These are phyloP conservation scores for Podaxis sp. DNA, from an alignment of 768 basidiomycete genomes.

Conservation along the genomic window DNA sequence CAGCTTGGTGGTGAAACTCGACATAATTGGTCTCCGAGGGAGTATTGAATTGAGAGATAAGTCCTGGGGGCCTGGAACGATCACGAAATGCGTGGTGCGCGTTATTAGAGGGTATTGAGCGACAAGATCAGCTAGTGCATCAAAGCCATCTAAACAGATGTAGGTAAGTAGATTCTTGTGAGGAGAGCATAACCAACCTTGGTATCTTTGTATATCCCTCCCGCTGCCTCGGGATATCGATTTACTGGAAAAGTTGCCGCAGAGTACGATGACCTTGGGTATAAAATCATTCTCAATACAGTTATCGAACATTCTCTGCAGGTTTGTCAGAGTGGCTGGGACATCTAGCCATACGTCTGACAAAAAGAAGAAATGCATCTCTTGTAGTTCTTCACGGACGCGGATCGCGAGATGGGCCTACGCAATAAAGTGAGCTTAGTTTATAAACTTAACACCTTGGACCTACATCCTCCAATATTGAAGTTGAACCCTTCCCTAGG, in stretches of 20 bases:
- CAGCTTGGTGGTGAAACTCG: slow-evolving; percentile 69
- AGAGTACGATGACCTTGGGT: slow-evolving; percentile 87
- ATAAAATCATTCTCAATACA: slow-evolving; percentile 85
- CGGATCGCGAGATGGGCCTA: slow-evolving; percentile 64
- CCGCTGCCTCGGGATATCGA: slow-evolving; percentile 78
- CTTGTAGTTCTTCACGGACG: slow-evolving; percentile 65
- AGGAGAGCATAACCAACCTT: slow-evolving; percentile 48
- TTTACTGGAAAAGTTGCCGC: slow-evolving; percentile 91
- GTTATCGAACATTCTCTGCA: slow-evolving; percentile 86
- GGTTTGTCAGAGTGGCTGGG: slow-evolving; percentile 73
- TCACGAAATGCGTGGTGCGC: slow-evolving; percentile 81
- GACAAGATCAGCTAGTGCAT: slow-evolving; percentile 82
- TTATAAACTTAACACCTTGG: not conserved
- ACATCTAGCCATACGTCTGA: slow-evolving; percentile 97
- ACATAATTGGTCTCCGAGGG: slow-evolving; percentile 79
- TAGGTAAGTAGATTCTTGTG: not conserved
- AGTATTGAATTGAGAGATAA: slow-evolving; percentile 77
- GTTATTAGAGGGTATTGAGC: slow-evolving; percentile 76
- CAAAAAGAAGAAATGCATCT: slow-evolving; percentile 87
- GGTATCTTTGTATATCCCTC: slow-evolving; percentile 78
- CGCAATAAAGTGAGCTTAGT: slow-evolving; percentile 2
- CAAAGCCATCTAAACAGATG: slow-evolving; percentile 69
- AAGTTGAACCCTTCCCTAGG: slow-evolving; percentile 90
- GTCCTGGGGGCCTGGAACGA: slow-evolving; percentile 94
- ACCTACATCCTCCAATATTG: slow-evolving; percentile 85